Evolutionary conservation across 257 asterid species (phyloP), one percentile per base, ranked within the genome.

Genomic region (Solanum medicagineum): DNA sequence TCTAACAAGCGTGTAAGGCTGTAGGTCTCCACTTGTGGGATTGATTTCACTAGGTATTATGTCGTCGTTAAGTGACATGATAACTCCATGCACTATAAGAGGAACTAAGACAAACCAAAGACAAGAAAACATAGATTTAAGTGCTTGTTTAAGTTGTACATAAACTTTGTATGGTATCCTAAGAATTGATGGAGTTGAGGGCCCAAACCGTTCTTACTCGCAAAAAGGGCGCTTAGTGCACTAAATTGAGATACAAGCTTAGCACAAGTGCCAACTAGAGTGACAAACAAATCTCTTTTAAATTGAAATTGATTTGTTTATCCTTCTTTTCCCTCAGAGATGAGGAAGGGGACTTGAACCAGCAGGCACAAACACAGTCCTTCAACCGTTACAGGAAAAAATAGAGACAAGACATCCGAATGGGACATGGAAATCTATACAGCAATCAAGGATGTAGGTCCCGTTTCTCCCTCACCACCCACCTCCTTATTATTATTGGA

Each of bases 361-460:
- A 65, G 62, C 82, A 75, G 82, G 82, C 60, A 24, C 24, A 49
- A 79, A 79, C 26, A 12, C 19, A 8, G 26, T 29, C 83, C 44
- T 53, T 54, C 83, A 77, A 77, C 83, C 65, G 47, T 16, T 53
- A 79, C 49, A 51, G 83, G 63, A 47, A 26, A 16, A 49, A n/a
- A 79, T 51, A 65, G 65, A 24, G 62, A 29, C 63, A 68, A 45
- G 57, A 59, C 80, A 77, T 49, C 81, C 70, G 22, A 81, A 83
- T 85, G 88, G 91, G 89, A 42, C 88, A 74, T 26, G 54, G 59
- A 81, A 87, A 88, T 90, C 87, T 84, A 84, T 66, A 49, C 45
- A 80, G 74, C 60, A 82, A 82, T 86, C 86, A 88, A 89, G 75
- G 57, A 20, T 29, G 87, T 66, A 70, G 85, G 88, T 84, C 69